A percentile compares a stretch with the other conserved stretches of the same genome.
phyloP scores from a whole-genome alignment of 2,329 filamentous ascomycete species.

The Fusarium continuum region DNA sequence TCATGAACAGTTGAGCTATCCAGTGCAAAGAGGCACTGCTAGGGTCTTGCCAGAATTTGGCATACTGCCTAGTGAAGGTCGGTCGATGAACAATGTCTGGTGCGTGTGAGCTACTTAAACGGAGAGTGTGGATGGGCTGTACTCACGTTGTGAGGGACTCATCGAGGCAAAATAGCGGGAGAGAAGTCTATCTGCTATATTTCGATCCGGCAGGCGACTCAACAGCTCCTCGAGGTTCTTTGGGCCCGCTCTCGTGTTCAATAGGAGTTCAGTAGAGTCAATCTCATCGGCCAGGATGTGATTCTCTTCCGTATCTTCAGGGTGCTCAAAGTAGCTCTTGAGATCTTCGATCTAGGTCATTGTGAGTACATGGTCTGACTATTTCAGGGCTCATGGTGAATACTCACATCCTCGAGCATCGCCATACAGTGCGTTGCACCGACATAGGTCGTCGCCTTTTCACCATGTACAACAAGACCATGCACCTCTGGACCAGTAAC shows the following conservation, averaged over 20 bases:
- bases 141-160: constrained; percentile 61
- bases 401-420: constrained; percentile 66
- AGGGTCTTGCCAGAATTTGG: constrained; percentile 59
- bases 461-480: constrained; percentile 56
- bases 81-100: constrained; percentile 63
- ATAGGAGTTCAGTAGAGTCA: constrained; percentile 54
- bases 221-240: constrained; percentile 58
- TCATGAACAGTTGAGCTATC: constrained; percentile 62
- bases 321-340: constrained; percentile 65
- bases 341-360: constrained; percentile 64
- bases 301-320: constrained; percentile 50
- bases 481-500: constrained; percentile 37
- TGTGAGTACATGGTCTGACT: constrained; percentile 1
- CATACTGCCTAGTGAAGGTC: constrained; percentile 60
- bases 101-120: constrained; percentile 5
- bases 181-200: constrained; percentile 60
- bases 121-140: background rate
- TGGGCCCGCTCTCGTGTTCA: constrained; percentile 52
- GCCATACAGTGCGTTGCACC: constrained; percentile 69
- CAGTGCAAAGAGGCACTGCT: constrained; percentile 53
- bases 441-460: constrained; percentile 60
- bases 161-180: constrained; percentile 63
- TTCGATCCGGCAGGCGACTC: constrained; percentile 56
- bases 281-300: constrained; percentile 47
- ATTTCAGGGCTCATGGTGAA: background rate